phyloP scores from a whole-genome alignment of 2,329 filamentous ascomycete genomes.

The Apiospora aurea region DNA sequence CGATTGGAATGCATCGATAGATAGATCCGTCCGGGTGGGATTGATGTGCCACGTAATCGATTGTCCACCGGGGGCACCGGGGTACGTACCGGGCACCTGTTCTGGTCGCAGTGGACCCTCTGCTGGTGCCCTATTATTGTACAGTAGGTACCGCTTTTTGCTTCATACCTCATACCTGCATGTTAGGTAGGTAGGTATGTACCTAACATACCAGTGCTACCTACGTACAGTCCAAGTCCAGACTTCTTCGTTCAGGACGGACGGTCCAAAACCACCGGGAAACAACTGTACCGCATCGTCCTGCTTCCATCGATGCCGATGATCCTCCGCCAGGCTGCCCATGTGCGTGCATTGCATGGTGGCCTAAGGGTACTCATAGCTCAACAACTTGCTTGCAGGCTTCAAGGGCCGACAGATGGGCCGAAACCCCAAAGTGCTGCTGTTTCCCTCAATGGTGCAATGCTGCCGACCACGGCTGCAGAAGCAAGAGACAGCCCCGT shows the following conservation, averaged over 20 bases:
- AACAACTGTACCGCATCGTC: not conserved
- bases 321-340: not conserved
- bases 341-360: not conserved
- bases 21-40: not conserved
- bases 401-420: slow-evolving; percentile 19
- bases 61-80: too few species aligned
- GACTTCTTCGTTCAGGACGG: not conserved
- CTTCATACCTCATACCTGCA: too few species aligned
- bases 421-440: not conserved
- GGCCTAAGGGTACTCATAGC: not conserved
- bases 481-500: not conserved
- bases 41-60: not conserved
- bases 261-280: not conserved
- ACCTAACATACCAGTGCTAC: too few species aligned
- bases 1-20: not conserved
- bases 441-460: not conserved
- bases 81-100: not conserved
- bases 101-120: not conserved
- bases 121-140: not conserved
- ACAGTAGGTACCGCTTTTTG: too few species aligned
- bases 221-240: not conserved
- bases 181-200: too few species aligned
- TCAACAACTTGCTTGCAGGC: not conserved
- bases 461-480: slow-evolving; percentile 7
- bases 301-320: not conserved